phyloP scores from a whole-genome alignment of 441 rosid genomes.

The Biscutella laevigata region DNA sequence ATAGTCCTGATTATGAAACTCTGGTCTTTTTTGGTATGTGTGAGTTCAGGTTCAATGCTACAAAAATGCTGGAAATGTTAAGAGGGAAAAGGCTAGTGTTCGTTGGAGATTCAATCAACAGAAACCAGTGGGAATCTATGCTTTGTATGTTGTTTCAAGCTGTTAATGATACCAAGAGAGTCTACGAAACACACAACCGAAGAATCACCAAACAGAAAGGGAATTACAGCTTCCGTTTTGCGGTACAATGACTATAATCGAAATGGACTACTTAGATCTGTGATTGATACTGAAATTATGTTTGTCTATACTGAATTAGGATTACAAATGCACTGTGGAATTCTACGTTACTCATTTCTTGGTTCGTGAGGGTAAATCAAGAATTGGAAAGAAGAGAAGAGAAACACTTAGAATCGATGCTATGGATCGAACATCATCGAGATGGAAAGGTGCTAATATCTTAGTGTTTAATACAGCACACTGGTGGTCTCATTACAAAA shows the following conservation, averaged over 20 bases:
- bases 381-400: conserved; percentile 56
- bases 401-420: conserved; percentile 71
- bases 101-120: conserved; percentile 92
- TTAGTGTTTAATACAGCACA: conserved; percentile 86
- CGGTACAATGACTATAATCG: conserved; percentile 33
- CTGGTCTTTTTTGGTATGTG: neutral
- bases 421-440: conserved; percentile 75
- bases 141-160: conserved; percentile 71
- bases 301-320: conserved; percentile 38
- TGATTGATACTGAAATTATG: neutral
- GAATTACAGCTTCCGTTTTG: conserved; percentile 71
- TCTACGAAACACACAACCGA: conserved; percentile 69
- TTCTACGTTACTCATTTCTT: conserved; percentile 56
- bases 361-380: conserved; percentile 80
- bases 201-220: conserved; percentile 86
- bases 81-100: conserved; percentile 86
- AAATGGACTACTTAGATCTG: neutral
- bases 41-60: too few species aligned
- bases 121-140: conserved; percentile 96
- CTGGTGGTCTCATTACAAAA: conserved; percentile 97
- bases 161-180: conserved; percentile 64
- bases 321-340: conserved; percentile 74
- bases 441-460: conserved; percentile 88
- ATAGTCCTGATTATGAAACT: neutral
- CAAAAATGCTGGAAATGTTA: conserved; percentile 60